Evolutionary conservation across 1,139 yeast genomes (phyloP).

Genomic region (Blastobotrys apis): DNA sequence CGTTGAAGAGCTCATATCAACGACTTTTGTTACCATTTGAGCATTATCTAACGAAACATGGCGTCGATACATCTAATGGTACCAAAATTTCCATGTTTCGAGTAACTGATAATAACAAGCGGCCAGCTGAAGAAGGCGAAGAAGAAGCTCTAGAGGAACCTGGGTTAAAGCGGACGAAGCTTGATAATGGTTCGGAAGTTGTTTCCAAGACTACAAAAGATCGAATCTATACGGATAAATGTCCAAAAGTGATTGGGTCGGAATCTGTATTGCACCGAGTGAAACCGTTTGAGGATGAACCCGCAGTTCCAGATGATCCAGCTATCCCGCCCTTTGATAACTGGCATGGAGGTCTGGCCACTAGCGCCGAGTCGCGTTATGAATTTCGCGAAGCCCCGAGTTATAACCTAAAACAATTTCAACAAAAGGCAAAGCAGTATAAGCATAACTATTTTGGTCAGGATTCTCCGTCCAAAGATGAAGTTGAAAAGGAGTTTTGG

Average conservation of each 20-base stretch:
- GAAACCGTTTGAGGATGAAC: slow-evolving; percentile 16
- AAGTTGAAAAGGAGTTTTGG: slow-evolving; percentile 38
- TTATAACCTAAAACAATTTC: slow-evolving; percentile 60
- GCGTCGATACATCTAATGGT: slow-evolving; percentile 15
- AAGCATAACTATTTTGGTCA: slow-evolving; percentile 34
- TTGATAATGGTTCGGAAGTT: slow-evolving; percentile 17
- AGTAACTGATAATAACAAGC: slow-evolving; percentile 22
- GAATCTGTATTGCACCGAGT: slow-evolving; percentile 17
- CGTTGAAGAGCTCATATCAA: slow-evolving; percentile 52
- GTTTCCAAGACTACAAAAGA: slow-evolving; percentile 1
- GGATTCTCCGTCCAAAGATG: slow-evolving; percentile 10
- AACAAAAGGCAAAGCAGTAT: slow-evolving; percentile 52
- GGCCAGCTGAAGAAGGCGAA: slow-evolving; percentile 15
- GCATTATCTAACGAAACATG: slow-evolving; percentile 26
- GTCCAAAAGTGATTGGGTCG: slow-evolving; percentile 20
- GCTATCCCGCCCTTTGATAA: slow-evolving; percentile 23
- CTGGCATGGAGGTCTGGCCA: slow-evolving; percentile 21
- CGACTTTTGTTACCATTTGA: slow-evolving; percentile 37
- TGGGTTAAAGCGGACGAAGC: slow-evolving; percentile 14
- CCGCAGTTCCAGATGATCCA: slow-evolving; percentile 23
- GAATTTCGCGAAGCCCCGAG: slow-evolving; percentile 62
- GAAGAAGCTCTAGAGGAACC: slow-evolving; percentile 26
- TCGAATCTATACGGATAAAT: neutral
- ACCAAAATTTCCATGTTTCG: slow-evolving; percentile 14
- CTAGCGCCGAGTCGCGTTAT: slow-evolving; percentile 16